A percentile compares a stretch with the other conserved stretches of the same genome.
Conservation (phyloP, 169 alveolate species). For the Plasmodium reichenowi region DNA sequence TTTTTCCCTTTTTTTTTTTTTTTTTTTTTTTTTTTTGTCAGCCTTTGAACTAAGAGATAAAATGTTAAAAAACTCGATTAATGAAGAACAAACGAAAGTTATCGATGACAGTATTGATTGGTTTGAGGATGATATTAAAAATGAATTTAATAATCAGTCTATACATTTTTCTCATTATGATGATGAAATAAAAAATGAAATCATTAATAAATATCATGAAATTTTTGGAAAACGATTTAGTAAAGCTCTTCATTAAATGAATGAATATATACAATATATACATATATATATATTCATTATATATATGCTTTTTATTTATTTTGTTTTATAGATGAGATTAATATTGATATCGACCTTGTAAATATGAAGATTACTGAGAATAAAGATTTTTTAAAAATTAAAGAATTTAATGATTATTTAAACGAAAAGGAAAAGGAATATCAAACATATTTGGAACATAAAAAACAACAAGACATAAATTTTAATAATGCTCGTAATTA, state of each 20-base stretch:
- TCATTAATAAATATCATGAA: conserved; percentile 51
- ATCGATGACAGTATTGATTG: conserved; percentile 71
- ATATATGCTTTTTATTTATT: not conserved
- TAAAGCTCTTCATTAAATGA: not conserved
- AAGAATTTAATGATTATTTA: conserved; percentile 66
- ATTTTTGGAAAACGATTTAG: conserved; percentile 39
- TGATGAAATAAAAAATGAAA: conserved; percentile 62
- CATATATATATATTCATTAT: too few species aligned
- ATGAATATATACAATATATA: not conserved
- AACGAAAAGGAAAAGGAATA: conserved; percentile 47
- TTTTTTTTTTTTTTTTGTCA: not conserved
- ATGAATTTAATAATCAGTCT: conserved; percentile 14
- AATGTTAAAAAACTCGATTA: conserved; percentile 39
- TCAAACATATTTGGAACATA: not conserved
- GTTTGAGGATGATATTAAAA: conserved; percentile 69
- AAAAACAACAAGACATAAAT: conserved; percentile 1
- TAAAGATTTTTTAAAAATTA: conserved; percentile 22
- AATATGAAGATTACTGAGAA: conserved; percentile 51
- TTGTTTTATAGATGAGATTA: conserved; percentile 29
- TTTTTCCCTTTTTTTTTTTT: not conserved
- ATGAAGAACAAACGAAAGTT: conserved; percentile 57
- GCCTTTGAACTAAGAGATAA: conserved; percentile 45
- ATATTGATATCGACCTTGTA: conserved; percentile 50
- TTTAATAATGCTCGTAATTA: conserved; percentile 19
- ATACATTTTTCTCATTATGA: conserved; percentile 41